These are phyloP conservation scores for Plasmopara viticola DNA, from an alignment of 352 stramenopile genomes.

Conservation along the genomic window DNA sequence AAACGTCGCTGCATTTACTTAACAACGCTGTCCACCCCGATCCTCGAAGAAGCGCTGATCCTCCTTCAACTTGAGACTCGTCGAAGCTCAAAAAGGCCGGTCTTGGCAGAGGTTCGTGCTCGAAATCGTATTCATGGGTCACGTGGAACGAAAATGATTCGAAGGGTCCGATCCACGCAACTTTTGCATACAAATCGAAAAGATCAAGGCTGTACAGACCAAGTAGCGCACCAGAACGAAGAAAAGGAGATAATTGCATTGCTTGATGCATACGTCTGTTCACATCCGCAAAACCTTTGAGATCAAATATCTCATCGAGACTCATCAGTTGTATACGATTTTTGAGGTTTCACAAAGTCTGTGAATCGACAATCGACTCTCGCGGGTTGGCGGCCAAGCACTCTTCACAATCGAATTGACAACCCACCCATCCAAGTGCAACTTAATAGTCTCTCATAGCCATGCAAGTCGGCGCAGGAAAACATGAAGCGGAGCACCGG, in stretches of 20 bases:
- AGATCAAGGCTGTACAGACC: conserved; percentile 29
- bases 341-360: too few species aligned
- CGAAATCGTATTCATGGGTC: conserved; percentile 17
- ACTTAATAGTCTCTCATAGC: not conserved
- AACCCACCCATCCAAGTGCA: not conserved
- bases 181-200: conserved; percentile 30
- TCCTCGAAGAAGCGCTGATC: conserved; percentile 9
- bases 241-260: conserved; percentile 4
- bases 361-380: too few species aligned
- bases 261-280: too few species aligned
- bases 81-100: conserved; percentile 10
- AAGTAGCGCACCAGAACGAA: conserved; percentile 16
- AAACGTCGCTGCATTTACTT: conserved; percentile 25
- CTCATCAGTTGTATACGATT: too few species aligned
- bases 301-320: too few species aligned
- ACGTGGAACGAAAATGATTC: conserved; percentile 34
- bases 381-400: too few species aligned
- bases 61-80: not conserved
- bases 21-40: conserved; percentile 36
- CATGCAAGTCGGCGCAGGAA: conserved; percentile 25
- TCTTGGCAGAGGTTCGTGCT: conserved; percentile 12
- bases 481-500: conserved; percentile 15
- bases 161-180: conserved; percentile 28
- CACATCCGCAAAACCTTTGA: too few species aligned
- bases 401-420: too few species aligned